Evolutionary conservation across 768 basidiomycete species (phyloP).

Genomic region (Boletus subparvulus): DNA sequence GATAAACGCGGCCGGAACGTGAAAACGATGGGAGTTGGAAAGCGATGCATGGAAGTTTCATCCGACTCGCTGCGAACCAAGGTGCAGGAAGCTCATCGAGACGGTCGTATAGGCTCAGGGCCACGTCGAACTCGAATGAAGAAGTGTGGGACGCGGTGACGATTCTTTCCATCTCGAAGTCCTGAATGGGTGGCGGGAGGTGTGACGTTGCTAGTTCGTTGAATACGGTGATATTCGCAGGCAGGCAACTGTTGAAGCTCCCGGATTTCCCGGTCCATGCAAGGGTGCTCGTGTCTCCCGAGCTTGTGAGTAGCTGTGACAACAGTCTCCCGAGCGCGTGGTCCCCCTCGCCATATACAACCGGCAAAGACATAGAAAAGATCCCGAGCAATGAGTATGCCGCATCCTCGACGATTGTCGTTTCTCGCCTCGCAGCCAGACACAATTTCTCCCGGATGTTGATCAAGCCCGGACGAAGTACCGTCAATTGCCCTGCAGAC

Average conservation of each 20-base stretch:
- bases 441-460: neutral
- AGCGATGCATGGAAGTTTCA: slow-evolving; percentile 4
- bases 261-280: neutral
- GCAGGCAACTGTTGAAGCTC: neutral
- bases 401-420: neutral
- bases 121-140: neutral
- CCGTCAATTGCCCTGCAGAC: neutral
- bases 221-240: neutral
- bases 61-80: slow-evolving; percentile 3
- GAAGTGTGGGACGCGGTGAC: neutral
- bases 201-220: neutral
- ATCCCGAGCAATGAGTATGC: too few species aligned
- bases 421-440: neutral
- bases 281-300: neutral
- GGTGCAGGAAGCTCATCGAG: neutral
- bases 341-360: neutral
- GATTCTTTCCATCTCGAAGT: neutral
- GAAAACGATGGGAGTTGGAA: neutral
- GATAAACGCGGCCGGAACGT: neutral
- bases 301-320: neutral
- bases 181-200: neutral
- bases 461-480: neutral
- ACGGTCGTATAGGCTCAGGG: neutral
- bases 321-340: neutral
- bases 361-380: neutral